Evolutionary conservation across 164 flowering plant species (phyloP).

Genomic region (Annona squamosa): DNA sequence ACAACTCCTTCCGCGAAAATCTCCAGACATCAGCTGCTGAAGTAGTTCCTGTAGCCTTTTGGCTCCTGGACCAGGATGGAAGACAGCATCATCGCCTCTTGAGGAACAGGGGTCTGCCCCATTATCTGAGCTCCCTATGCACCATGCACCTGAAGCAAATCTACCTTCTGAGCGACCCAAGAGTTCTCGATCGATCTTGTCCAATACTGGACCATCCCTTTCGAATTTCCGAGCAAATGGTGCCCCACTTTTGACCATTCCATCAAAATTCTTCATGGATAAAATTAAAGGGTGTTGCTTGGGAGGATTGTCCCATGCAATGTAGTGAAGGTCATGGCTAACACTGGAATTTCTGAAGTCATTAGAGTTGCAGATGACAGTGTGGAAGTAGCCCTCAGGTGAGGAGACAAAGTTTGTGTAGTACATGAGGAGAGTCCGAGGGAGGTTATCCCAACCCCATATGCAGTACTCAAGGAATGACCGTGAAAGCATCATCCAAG

Average conservation of each 20-base stretch:
- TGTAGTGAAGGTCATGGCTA: constrained; percentile 92
- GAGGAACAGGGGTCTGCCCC: constrained; percentile 68
- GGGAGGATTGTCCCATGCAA: constrained; percentile 98
- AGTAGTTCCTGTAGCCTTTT: constrained; percentile 48
- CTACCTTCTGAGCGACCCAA: constrained; percentile 45
- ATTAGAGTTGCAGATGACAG: constrained; percentile 76
- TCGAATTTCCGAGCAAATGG: constrained; percentile 89
- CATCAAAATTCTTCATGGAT: constrained; percentile 57
- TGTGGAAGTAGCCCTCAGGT: constrained; percentile 96
- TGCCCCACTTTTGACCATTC: constrained; percentile 85
- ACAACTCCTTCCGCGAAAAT: constrained; percentile 45
- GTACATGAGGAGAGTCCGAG: constrained; percentile 85
- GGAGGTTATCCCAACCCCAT: constrained; percentile 96
- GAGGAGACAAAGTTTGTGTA: constrained; percentile 89
- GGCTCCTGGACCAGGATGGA: constrained; percentile 77
- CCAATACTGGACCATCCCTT: constrained; percentile 73
- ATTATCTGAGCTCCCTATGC: constrained; percentile 49
- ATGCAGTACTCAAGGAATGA: constrained; percentile 84
- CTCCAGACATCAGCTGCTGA: constrained; percentile 43
- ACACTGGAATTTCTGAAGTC: constrained; percentile 59
- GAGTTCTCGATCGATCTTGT: constrained; percentile 79
- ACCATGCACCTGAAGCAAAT: constrained; percentile 86
- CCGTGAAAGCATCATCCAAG: constrained; percentile 81
- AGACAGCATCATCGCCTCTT: constrained; percentile 58
- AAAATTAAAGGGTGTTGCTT: constrained; percentile 81